These are phyloP conservation scores for Piromyces finnis DNA, from an alignment of 192 early-diverging fungal species.

Conservation along the genomic window DNA sequence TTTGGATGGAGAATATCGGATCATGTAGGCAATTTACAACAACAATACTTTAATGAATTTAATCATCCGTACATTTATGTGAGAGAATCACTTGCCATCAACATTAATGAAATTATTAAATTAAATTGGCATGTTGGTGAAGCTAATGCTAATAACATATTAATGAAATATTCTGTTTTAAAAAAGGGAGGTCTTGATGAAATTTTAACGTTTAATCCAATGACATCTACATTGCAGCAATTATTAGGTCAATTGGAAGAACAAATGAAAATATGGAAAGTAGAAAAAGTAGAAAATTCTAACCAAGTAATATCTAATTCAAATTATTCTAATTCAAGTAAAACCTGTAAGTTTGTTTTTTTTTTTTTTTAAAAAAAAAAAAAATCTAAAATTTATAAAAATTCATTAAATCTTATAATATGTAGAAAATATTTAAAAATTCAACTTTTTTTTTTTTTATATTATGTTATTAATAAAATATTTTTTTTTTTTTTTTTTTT, in stretches of 20 bases:
- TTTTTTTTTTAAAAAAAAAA: too few relatives aligned
- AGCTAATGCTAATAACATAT: slow-evolving; percentile 12
- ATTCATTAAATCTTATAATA: too few relatives aligned
- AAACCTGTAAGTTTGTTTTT: slow-evolving; percentile 56
- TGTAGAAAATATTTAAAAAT: too few relatives aligned
- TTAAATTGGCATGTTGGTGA: slow-evolving; percentile 26
- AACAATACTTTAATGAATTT: slow-evolving; percentile 31
- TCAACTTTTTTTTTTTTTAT: too few relatives aligned
- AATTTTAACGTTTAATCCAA: background rate
- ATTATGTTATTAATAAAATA: too few relatives aligned
- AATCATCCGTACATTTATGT: slow-evolving; percentile 82
- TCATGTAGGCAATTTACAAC: slow-evolving; percentile 10
- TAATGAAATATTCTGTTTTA: background rate
- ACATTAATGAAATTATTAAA: slow-evolving; percentile 48
- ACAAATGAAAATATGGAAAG: slow-evolving; percentile 15
- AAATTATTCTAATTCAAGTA: slow-evolving; percentile 55
- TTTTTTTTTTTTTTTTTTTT: too few relatives aligned
- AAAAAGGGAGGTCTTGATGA: background rate
- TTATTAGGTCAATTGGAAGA: slow-evolving; percentile 9
- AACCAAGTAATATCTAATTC: slow-evolving; percentile 15
- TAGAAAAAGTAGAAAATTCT: slow-evolving; percentile 8
- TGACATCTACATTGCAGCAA: slow-evolving; percentile 1
- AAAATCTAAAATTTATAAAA: too few relatives aligned
- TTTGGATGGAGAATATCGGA: slow-evolving; percentile 49
- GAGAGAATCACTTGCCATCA: slow-evolving; percentile 52